phyloP scores from a whole-genome alignment of 257 asterid species.

The Leptodermis oblonga region DNA sequence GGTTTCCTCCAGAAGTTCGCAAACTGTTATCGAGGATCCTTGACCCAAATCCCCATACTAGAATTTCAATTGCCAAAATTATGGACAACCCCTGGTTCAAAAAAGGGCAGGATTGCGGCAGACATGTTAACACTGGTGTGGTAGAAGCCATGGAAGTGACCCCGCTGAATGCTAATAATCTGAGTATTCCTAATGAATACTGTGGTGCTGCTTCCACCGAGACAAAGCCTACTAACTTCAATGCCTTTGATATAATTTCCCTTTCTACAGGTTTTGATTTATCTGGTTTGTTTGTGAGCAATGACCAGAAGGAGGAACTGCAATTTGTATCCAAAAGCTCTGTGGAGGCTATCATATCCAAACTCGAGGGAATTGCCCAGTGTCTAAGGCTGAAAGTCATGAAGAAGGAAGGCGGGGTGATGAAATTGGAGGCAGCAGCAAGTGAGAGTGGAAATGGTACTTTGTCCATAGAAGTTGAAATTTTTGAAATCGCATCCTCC shows the following conservation, averaged over 20 bases:
- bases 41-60: constrained; percentile 60
- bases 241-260: constrained; percentile 77
- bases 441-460: constrained; percentile 27
- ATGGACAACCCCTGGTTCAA: constrained; percentile 67
- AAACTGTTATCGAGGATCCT: constrained; percentile 52
- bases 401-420: constrained; percentile 47
- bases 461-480: constrained; percentile 37
- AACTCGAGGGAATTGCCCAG: constrained; percentile 49
- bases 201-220: neutral
- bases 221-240: constrained; percentile 35
- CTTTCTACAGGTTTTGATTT: constrained; percentile 73
- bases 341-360: constrained; percentile 38
- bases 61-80: constrained; percentile 49
- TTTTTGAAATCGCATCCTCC: constrained; percentile 47
- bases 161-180: constrained; percentile 17
- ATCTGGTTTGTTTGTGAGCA: constrained; percentile 63
- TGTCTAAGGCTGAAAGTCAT: constrained; percentile 33
- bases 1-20: constrained; percentile 54
- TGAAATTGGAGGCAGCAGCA: constrained; percentile 41
- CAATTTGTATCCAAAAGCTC: constrained; percentile 52
- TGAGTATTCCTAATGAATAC: constrained; percentile 6
- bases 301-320: constrained; percentile 58
- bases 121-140: neutral
- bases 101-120: constrained; percentile 38
- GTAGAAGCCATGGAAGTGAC: constrained; percentile 20